Percentiles rank a stretch among this genome's conserved stretches.
Evolutionary conservation across 768 basidiomycete species (phyloP).

Genomic region (Boletellus sp.): DNA sequence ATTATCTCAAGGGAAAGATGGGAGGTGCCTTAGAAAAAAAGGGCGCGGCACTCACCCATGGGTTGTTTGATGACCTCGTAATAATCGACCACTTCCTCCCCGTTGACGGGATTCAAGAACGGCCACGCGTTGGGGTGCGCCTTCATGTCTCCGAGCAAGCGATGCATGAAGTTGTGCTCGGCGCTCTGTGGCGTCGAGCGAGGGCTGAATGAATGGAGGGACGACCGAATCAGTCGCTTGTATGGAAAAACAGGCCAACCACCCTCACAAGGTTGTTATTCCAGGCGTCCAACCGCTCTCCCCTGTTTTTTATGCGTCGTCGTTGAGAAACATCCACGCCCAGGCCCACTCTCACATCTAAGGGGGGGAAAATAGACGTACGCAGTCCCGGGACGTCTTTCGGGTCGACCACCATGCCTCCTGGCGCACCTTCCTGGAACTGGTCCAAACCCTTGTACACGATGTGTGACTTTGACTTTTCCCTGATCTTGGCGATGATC

Average conservation of each 20-base stretch:
- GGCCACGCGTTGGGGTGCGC: conserved; percentile 83
- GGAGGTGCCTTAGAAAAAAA: no score
- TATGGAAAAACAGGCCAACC: neutral
- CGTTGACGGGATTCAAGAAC: conserved; percentile 77
- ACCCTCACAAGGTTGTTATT: conserved; percentile 66
- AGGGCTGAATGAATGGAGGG: conserved; percentile 15
- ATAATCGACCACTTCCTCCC: conserved; percentile 81
- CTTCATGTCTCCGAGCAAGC: conserved; percentile 74
- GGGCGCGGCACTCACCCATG: conserved; percentile 67
- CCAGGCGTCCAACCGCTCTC: conserved; percentile 92
- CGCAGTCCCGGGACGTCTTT: conserved; percentile 85
- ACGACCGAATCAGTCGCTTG: conserved; percentile 1
- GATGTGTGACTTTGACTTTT: conserved; percentile 82
- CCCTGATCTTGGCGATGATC: conserved; percentile 81
- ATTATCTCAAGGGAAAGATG: no score
- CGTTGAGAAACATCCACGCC: neutral
- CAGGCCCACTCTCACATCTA: neutral
- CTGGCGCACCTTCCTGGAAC: conserved; percentile 59
- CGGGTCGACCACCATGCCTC: conserved; percentile 56
- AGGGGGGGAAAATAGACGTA: conserved; percentile 34
- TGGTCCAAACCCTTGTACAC: conserved; percentile 76
- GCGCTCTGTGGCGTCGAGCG: conserved; percentile 49
- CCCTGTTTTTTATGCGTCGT: conserved; percentile 43
- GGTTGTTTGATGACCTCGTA: conserved; percentile 85
- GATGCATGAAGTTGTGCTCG: conserved; percentile 67